Base-by-base conservation (phyloP, 202 grass and related monocot genomes). In the Panicum hallii region DNA sequence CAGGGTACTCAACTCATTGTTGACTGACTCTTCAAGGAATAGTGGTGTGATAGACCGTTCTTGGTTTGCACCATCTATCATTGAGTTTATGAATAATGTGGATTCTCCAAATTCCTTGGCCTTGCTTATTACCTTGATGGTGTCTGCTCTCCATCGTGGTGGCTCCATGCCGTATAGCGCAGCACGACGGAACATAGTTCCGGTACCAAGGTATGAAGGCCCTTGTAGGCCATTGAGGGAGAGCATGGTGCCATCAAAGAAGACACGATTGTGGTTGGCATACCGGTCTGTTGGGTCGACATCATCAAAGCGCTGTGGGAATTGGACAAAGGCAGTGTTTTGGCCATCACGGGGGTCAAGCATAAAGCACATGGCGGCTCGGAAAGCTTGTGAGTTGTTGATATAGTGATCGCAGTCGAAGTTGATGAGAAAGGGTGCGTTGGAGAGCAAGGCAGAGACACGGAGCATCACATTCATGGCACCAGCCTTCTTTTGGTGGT, bases 401-500 rank as follows among this genome's bases (percentile, higher is more conserved):
- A 92, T 65, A 78, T 98, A 98, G 63, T 98, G 90, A 36, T 91
- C 95, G 4, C 95, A 87, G 53, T 98, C 95, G 9, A 98, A 92
- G 75, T 95, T 94, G 45, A 98, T 76, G 57, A 97, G 52, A 8
- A 97, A 97, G 46, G 95, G 87, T 20, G 90, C 92, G 11, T 98
- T 98, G 13, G 95, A 91, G 87, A 98, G 91, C 80, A 95, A 30
- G 20, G 95, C 89, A 4, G 92, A 95, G 69, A 84, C 87, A 42
- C 95, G 92, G 74, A 97, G 90, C 69, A 95, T 84, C 16, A 55
- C 92, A 32, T 97, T 94, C 95, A 94, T 94, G 47, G 92, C 90
- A 4, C 95, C 92, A 5, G 95, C 95, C 86, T 97, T 97, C 79
- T 97, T 97, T 32, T 97, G 93, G 82, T 97, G 95, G 75, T 97